phyloP scores from a whole-genome alignment of 139 green algal species.

The Coelastrella sp. region DNA sequence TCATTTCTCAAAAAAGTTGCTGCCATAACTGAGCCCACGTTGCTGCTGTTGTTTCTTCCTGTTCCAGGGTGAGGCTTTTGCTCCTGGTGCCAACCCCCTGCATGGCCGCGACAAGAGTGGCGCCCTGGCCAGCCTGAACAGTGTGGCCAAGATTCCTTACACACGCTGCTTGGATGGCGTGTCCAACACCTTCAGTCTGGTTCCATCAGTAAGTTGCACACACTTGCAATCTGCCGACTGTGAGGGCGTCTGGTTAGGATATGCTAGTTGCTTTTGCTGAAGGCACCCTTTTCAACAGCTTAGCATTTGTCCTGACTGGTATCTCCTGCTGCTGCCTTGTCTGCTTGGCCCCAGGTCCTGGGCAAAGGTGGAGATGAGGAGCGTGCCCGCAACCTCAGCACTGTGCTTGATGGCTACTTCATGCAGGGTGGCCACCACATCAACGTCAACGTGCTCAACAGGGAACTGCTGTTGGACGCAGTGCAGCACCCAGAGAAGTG shows the following conservation, averaged over 20 bases:
- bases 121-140: constrained; percentile 76
- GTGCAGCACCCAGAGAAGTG: constrained; percentile 55
- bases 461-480: constrained; percentile 76
- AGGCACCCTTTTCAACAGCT: neutral
- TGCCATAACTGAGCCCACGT: neutral
- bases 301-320: neutral
- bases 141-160: constrained; percentile 61
- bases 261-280: too few relatives aligned
- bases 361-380: constrained; percentile 50
- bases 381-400: constrained; percentile 68
- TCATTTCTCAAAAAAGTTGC: neutral
- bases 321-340: neutral
- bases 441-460: constrained; percentile 83
- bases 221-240: too few relatives aligned
- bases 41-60: neutral
- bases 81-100: constrained; percentile 48
- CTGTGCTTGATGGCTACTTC: constrained; percentile 84
- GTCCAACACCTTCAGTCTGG: constrained; percentile 82
- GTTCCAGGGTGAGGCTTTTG: constrained; percentile 69
- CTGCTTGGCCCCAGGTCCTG: constrained; percentile 45
- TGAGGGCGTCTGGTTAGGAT: too few relatives aligned
- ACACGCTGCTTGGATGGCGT: constrained; percentile 75
- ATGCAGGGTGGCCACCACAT: constrained; percentile 73
- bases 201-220: constrained; percentile 53
- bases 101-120: constrained; percentile 48